Conservation (phyloP, 2,329 filamentous ascomycete genomes). For the Fusarium avenaceum region DNA sequence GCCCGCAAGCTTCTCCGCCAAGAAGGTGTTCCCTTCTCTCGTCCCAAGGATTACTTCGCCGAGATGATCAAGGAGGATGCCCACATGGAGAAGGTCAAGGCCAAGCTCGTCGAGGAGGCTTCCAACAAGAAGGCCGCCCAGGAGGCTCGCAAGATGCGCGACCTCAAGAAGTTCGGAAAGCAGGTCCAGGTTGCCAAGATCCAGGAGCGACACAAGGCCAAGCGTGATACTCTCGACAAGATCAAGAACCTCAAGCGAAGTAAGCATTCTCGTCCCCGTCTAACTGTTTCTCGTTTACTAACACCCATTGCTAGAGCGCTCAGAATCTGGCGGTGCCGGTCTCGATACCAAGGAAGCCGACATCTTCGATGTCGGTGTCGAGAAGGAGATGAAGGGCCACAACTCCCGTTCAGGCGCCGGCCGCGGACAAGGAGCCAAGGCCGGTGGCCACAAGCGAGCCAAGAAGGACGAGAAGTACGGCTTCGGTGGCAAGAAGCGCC, state of each 20-base stretch:
- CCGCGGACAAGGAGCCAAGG: slow-evolving; percentile 51
- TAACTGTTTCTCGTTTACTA: slow-evolving; percentile 38
- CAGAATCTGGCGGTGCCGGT: slow-evolving; percentile 72
- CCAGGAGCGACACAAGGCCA: slow-evolving; percentile 92
- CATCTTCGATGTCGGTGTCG: slow-evolving; percentile 91
- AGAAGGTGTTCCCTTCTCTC: slow-evolving; percentile 87
- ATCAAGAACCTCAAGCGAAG: slow-evolving; percentile 96
- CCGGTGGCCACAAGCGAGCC: slow-evolving; percentile 78
- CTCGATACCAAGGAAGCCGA: slow-evolving; percentile 82
- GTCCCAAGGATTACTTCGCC: slow-evolving; percentile 95
- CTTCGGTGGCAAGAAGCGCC: slow-evolving; percentile 95
- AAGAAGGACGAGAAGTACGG: slow-evolving; percentile 97
- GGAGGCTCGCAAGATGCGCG: slow-evolving; percentile 90
- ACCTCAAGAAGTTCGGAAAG: slow-evolving; percentile 99
- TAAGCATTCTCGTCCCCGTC: slow-evolving; percentile 63
- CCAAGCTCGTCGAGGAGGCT: slow-evolving; percentile 91
- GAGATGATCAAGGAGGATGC: slow-evolving; percentile 99
- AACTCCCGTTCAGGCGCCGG: slow-evolving; percentile 57
- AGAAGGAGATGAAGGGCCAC: slow-evolving; percentile 68
- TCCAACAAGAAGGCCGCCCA: slow-evolving; percentile 91
- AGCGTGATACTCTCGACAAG: slow-evolving; percentile 94
- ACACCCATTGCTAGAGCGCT: slow-evolving; percentile 76
- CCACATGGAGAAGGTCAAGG: slow-evolving; percentile 97
- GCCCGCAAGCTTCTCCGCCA: slow-evolving; percentile 82
- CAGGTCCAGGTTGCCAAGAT: slow-evolving; percentile 96